Percentiles rank a stretch among this genome's conserved stretches.
Conservation (phyloP, 441 rosid species). For the Populus tomentosa region DNA sequence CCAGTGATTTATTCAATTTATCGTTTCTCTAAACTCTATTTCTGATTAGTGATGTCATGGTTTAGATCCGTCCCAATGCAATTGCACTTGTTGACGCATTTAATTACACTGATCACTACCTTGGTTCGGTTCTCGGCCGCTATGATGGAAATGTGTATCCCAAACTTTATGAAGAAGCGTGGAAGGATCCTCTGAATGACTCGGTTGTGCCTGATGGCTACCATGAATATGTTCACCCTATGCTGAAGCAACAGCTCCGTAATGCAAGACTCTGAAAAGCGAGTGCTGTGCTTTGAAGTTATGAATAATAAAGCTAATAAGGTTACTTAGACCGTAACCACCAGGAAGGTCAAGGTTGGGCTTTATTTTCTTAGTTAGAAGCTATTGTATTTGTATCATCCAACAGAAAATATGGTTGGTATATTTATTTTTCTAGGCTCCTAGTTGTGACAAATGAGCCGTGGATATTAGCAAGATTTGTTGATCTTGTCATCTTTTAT, state of each 20-base stretch:
- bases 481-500: too few species aligned
- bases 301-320: conserved; percentile 8
- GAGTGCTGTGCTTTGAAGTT: background rate
- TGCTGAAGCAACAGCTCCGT: conserved; percentile 79
- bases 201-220: conserved; percentile 86
- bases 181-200: conserved; percentile 95
- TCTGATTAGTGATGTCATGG: background rate
- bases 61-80: conserved; percentile 86
- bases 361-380: background rate
- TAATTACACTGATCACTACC: conserved; percentile 83
- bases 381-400: background rate
- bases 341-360: background rate
- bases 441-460: background rate
- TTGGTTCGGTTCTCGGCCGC: conserved; percentile 75
- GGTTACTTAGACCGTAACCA: background rate
- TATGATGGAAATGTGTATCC: conserved; percentile 94
- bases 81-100: conserved; percentile 83
- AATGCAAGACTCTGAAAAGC: conserved; percentile 59
- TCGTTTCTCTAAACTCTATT: background rate
- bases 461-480: background rate
- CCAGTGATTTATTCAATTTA: background rate
- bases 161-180: conserved; percentile 75
- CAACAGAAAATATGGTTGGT: background rate
- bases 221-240: conserved; percentile 68
- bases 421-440: background rate